phyloP scores from a whole-genome alignment of 768 basidiomycete genomes.

The Daedalea quercina region DNA sequence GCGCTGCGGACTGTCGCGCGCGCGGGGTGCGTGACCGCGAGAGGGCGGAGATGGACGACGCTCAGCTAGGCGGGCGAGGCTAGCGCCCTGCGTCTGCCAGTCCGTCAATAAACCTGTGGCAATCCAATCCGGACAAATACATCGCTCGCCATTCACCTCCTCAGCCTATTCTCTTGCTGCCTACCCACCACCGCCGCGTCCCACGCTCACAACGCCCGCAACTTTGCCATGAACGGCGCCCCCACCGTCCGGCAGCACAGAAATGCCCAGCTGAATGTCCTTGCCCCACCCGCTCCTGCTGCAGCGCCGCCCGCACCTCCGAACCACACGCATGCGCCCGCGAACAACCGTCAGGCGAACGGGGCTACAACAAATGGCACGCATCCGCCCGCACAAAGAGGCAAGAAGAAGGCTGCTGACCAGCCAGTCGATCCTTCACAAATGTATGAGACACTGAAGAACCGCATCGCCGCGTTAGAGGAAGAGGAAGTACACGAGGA shows the following conservation, averaged over 20 bases:
- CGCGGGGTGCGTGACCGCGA: neutral
- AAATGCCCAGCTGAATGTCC: constrained; percentile 25
- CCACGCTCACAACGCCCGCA: neutral
- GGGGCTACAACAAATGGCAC: constrained; percentile 18
- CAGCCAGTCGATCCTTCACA: constrained; percentile 72
- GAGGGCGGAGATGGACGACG: neutral
- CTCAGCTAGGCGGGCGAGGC: neutral
- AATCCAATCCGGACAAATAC: neutral
- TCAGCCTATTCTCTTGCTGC: constrained; percentile 9
- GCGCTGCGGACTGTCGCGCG: neutral
- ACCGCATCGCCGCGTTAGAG: constrained; percentile 81
- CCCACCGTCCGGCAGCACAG: constrained; percentile 18
- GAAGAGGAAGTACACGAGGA: constrained; percentile 84
- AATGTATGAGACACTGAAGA: constrained; percentile 88
- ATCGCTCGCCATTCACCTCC: constrained; percentile 4
- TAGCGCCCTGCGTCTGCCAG: neutral
- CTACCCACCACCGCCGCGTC: constrained; percentile 5
- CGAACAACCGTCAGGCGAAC: constrained; percentile 20
- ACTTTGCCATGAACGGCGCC: constrained; percentile 15
- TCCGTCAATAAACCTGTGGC: neutral
- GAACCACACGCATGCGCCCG: constrained; percentile 32
- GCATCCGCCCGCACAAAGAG: constrained; percentile 20
- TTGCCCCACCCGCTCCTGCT: constrained; percentile 49
- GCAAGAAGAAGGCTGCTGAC: constrained; percentile 71
- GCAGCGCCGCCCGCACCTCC: constrained; percentile 52